Conservation (phyloP, 2,329 filamentous ascomycete species). For the Apiospora pterosperma region DNA sequence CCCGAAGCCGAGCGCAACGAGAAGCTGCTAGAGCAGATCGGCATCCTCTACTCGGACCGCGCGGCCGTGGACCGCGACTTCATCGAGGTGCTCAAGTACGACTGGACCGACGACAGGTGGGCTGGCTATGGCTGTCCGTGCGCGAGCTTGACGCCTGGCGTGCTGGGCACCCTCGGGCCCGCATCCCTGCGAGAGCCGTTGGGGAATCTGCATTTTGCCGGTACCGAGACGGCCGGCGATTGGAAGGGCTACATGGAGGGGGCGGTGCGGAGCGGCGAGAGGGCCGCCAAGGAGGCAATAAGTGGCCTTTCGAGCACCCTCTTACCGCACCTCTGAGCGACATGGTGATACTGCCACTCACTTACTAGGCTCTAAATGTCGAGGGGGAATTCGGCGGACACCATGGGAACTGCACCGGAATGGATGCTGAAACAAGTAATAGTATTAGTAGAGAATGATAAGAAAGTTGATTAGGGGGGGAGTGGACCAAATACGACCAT, state of each 20-base stretch:
- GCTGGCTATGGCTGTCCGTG: constrained; percentile 38
- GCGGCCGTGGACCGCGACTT: constrained; percentile 19
- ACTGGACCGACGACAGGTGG: constrained; percentile 36
- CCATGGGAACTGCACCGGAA: background rate
- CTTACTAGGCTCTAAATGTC: too few relatives aligned
- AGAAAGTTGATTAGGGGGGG: background rate
- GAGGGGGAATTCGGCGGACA: too few relatives aligned
- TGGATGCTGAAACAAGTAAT: background rate
- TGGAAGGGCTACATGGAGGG: constrained; percentile 61
- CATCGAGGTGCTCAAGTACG: constrained; percentile 28
- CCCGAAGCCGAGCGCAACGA: constrained; percentile 15
- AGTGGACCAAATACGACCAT: background rate
- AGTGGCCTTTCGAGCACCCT: constrained; percentile 4
- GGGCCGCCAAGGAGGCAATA: constrained; percentile 44
- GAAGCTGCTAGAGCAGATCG: constrained; percentile 24
- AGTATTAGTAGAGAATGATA: background rate
- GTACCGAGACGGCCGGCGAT: constrained; percentile 48
- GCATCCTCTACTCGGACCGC: constrained; percentile 16
- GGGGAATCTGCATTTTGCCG: constrained; percentile 48
- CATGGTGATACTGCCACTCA: too few relatives aligned
- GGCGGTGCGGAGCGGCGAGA: constrained; percentile 45
- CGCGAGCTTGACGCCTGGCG: constrained; percentile 32
- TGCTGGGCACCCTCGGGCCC: constrained; percentile 25
- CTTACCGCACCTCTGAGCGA: background rate
- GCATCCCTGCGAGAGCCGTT: constrained; percentile 27